Evolutionary conservation across 768 basidiomycete genomes (phyloP).

Genomic region (Gymnopilus dilepis): DNA sequence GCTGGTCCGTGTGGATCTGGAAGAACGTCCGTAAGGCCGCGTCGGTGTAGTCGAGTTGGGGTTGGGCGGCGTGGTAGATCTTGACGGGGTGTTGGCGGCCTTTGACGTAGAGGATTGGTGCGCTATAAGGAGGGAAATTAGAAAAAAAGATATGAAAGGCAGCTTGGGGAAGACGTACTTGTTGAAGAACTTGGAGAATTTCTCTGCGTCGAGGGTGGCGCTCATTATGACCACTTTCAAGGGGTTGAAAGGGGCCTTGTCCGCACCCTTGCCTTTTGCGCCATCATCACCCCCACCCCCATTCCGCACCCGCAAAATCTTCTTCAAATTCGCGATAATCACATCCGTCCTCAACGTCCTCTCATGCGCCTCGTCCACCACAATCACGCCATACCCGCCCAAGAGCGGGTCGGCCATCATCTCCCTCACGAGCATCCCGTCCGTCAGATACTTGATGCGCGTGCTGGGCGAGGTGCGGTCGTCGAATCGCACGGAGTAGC

Average conservation of each 20-base stretch:
- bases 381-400: constrained; percentile 82
- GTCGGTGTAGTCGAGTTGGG: constrained; percentile 86
- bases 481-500: constrained; percentile 97
- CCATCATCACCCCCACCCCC: constrained; percentile 15
- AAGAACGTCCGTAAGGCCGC: constrained; percentile 93
- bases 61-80: constrained; percentile 75
- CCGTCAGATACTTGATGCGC: constrained; percentile 94
- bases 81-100: constrained; percentile 93
- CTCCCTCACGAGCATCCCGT: constrained; percentile 97
- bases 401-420: constrained; percentile 79
- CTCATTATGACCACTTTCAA: constrained; percentile 97
- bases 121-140: constrained; percentile 48
- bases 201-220: constrained; percentile 95
- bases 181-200: constrained; percentile 88
- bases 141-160: neutral
- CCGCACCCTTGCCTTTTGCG: constrained; percentile 50
- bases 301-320: constrained; percentile 74
- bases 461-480: constrained; percentile 76
- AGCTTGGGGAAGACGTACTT: constrained; percentile 54
- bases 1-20: constrained; percentile 84
- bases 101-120: constrained; percentile 88
- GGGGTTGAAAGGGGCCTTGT: constrained; percentile 47
- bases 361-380: constrained; percentile 98
- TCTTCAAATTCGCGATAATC: constrained; percentile 88
- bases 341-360: constrained; percentile 93